phyloP scores from a whole-genome alignment of 176 grass and related monocot genomes.

The Oryza glaberrima region DNA sequence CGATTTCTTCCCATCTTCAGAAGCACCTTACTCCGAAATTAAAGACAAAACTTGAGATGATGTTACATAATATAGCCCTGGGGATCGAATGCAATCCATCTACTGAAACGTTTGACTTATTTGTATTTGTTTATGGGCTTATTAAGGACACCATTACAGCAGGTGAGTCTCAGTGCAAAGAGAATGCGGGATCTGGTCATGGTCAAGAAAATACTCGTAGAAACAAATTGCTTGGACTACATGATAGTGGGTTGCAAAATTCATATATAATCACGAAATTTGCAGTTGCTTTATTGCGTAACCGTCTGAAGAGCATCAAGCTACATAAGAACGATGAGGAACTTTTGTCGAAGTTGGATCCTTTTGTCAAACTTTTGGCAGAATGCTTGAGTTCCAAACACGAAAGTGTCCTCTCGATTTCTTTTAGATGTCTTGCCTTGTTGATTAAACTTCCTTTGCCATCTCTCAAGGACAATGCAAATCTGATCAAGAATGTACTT shows the following conservation, averaged over 20 bases:
- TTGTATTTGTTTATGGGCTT: constrained; percentile 76
- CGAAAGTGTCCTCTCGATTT: constrained; percentile 72
- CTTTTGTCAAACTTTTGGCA: constrained; percentile 74
- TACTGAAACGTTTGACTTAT: constrained; percentile 65
- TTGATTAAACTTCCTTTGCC: constrained; percentile 86
- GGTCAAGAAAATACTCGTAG: constrained; percentile 43
- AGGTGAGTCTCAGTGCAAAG: constrained; percentile 49
- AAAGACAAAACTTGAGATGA: constrained; percentile 70
- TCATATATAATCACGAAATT: constrained; percentile 76
- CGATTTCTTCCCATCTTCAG: constrained; percentile 61
- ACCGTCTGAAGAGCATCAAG: constrained; percentile 81
- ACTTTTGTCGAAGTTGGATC: constrained; percentile 83
- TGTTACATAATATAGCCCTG: constrained; percentile 83
- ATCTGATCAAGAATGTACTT: constrained; percentile 77
- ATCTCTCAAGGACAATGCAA: constrained; percentile 67
- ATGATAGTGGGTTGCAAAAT: constrained; percentile 50
- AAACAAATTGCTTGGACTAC: constrained; percentile 37
- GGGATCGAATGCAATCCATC: constrained; percentile 88
- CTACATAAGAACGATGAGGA: constrained; percentile 64
- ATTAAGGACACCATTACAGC: constrained; percentile 62
- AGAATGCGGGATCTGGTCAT: constrained; percentile 30
- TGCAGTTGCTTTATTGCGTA: constrained; percentile 74
- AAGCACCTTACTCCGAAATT: constrained; percentile 78
- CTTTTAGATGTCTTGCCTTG: constrained; percentile 78
- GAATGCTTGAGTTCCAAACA: constrained; percentile 88